These are phyloP conservation scores for Fonsecaea nubica DNA, from an alignment of 2,329 filamentous ascomycete genomes.

Conservation along the genomic window DNA sequence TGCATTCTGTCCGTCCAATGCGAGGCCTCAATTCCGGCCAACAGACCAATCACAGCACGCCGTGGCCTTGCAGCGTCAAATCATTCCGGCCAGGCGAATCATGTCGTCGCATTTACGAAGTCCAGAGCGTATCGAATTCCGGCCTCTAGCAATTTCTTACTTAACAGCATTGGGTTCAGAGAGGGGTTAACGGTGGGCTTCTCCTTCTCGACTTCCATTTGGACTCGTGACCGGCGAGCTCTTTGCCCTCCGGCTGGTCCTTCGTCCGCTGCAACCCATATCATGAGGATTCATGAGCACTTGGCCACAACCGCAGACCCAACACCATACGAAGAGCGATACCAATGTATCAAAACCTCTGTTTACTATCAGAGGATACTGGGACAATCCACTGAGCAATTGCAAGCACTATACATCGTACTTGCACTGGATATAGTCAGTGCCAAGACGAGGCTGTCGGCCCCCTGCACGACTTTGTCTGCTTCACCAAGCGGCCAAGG, in stretches of 20 bases:
- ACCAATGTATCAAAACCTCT: not conserved
- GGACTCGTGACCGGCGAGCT: not conserved
- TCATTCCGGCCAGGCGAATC: conserved; percentile 34
- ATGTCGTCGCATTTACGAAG: not conserved
- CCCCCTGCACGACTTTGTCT: not conserved
- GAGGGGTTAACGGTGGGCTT: conserved; percentile 36
- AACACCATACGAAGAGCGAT: not conserved
- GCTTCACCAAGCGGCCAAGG: not conserved
- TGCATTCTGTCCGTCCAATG: not conserved
- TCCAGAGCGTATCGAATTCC: conserved; percentile 31
- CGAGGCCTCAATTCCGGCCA: conserved; percentile 2
- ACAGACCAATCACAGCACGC: conserved; percentile 10
- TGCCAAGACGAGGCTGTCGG: conserved; percentile 33
- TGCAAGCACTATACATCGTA: not conserved
- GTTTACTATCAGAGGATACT: not conserved
- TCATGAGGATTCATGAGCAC: not conserved
- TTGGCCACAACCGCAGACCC: not conserved
- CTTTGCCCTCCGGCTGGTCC: not conserved
- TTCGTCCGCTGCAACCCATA: not conserved
- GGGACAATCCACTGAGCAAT: not conserved
- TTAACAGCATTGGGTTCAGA: conserved; percentile 27
- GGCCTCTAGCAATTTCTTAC: conserved; percentile 33
- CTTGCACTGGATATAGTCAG: not conserved
- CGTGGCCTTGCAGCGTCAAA: conserved; percentile 13
- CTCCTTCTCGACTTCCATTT: conserved; percentile 26